Conservation (phyloP, 2,329 filamentous ascomycete species). For the Calonectria multiphialidica region DNA sequence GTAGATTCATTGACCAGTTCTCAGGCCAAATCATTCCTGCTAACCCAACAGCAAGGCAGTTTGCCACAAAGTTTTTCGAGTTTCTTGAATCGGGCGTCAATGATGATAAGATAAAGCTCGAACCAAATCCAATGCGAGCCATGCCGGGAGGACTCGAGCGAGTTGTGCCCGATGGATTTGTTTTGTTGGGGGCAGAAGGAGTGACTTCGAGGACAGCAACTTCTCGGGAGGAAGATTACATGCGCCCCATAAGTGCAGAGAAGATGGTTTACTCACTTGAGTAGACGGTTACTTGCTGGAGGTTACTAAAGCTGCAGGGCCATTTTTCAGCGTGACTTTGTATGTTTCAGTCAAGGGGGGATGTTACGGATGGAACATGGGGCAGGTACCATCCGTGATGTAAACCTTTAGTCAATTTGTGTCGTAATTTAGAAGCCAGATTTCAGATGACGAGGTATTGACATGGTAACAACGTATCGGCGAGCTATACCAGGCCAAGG, state of each 20-base stretch:
- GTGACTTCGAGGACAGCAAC: constrained; percentile 39
- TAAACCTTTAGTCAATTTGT: too few species aligned
- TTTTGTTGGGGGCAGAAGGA: constrained; percentile 36
- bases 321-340: too few species aligned
- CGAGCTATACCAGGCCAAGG: too few species aligned
- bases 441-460: too few species aligned
- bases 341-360: too few species aligned
- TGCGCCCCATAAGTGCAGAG: constrained; percentile 55
- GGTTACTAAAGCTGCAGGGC: too few species aligned
- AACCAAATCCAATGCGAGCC: constrained; percentile 46
- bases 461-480: too few species aligned
- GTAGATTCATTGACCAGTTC: not conserved
- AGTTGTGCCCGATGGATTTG: constrained; percentile 44
- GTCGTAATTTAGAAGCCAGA: too few species aligned
- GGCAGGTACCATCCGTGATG: too few species aligned
- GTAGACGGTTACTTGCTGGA: not conserved
- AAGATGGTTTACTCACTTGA: constrained; percentile 49
- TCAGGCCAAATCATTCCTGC: constrained; percentile 27
- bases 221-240: constrained; percentile 44
- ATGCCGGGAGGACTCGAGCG: constrained; percentile 48
- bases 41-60: constrained; percentile 38
- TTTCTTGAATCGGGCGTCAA: constrained; percentile 41
- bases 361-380: too few species aligned
- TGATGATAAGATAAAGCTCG: constrained; percentile 22
- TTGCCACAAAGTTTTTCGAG: constrained; percentile 51